Evolutionary conservation across 1,284 basidiomycete species (phyloP).

Genomic region (Erythrobasidium hasegawianum): DNA sequence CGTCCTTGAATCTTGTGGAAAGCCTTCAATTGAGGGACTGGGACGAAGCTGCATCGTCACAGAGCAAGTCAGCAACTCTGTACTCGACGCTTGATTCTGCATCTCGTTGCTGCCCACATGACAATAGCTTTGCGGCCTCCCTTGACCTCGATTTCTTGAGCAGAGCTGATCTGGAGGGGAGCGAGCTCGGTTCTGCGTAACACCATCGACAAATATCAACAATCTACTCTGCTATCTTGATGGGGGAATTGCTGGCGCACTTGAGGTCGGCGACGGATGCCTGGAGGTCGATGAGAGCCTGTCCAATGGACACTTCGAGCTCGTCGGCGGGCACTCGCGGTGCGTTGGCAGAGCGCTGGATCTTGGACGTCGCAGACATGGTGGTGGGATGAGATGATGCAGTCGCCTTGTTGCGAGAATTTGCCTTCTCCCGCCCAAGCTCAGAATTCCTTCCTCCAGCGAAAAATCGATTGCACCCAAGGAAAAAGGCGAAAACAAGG

Average conservation of each 20-base stretch:
- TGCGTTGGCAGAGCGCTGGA: constrained; percentile 92
- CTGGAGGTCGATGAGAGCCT: constrained; percentile 96
- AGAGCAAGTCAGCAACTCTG: constrained; percentile 13
- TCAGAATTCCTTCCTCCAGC: too few relatives aligned
- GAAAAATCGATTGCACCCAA: too few relatives aligned
- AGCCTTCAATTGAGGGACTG: constrained; percentile 94
- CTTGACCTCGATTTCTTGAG: constrained; percentile 97
- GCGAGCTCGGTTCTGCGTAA: constrained; percentile 66
- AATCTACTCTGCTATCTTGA: not conserved
- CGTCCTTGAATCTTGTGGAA: constrained; percentile 98
- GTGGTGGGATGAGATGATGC: too few relatives aligned
- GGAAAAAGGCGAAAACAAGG: too few relatives aligned
- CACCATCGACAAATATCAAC: constrained; percentile 3
- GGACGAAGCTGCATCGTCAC: constrained; percentile 64
- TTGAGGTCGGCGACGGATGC: constrained; percentile 98
- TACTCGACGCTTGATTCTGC: not conserved
- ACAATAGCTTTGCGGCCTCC: constrained; percentile 97
- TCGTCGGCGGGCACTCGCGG: constrained; percentile 84
- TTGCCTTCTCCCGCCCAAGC: too few relatives aligned
- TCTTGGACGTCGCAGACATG: constrained; percentile 57
- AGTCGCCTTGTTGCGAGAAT: too few relatives aligned
- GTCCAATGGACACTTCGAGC: constrained; percentile 86
- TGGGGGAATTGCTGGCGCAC: constrained; percentile 48
- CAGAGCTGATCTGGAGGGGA: constrained; percentile 93
- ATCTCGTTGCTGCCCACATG: constrained; percentile 50